Evolutionary conservation across 140 eudicot species (phyloP), one percentile per base, ranked within the genome.

Genomic region (Flaveria floridana): DNA sequence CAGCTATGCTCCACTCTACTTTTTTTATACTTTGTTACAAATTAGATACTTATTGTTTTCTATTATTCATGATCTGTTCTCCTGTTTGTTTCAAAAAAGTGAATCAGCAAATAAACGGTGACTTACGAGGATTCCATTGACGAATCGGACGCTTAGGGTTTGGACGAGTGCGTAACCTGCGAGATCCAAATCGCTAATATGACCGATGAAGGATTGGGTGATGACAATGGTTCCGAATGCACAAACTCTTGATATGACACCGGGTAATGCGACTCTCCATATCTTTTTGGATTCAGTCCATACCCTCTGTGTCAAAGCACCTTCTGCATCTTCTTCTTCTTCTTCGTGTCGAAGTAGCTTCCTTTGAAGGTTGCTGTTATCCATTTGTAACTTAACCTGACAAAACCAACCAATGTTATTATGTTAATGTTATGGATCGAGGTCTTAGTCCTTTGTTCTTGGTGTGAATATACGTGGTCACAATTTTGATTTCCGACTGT

Each of bases 101-200:
- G 37, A 30, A 3, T 30, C 6, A 3, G 2, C 9, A 51, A 51
- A 3, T 65, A 18, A 65, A 41, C 1, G 9, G 9, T 46, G 10
- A 78, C 84, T 72, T 83, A 89, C 95, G 73, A 89, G 83, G 50
- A 86, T 86, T 4, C 95, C 95, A 48, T 86, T 84, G 25, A 81
- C 86, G 55, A 86, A 89, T 2, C 91, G 91, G 5, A 84, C 91
- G 13, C 82, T 83, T 70, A 86, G 53, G 25, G 95, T 89, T 68
- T 86, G 88, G 4, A 89, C 91, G 61, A 89, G 91, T 0, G 95
- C 95, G 57, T 89, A 89, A 10, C 84, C 89, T 28, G 95, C 95
- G 59, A 89, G 91, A 69, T 89, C 95, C 21, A 86, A 52, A 18
- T 78, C 77, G 39, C 86, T 84, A 5, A 89, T 73, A 70, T 89